Conservation (phyloP, 1,284 basidiomycete genomes). For the Moniliella sp. region DNA sequence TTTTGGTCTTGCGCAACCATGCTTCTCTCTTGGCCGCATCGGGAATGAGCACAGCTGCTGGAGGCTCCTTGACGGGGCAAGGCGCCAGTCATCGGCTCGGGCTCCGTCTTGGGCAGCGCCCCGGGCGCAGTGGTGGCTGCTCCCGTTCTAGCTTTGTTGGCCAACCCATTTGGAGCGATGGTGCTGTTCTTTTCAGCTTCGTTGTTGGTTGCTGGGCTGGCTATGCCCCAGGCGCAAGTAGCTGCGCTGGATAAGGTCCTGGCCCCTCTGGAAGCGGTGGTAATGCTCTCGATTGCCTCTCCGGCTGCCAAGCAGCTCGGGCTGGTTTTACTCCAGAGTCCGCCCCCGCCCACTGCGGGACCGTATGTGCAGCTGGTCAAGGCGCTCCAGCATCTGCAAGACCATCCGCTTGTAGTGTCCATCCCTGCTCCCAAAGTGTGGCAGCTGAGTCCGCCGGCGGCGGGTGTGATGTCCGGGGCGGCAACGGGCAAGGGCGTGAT, state of each 20-base stretch:
- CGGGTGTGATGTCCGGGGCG: slow-evolving; percentile 3
- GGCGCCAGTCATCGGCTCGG: slow-evolving; percentile 4
- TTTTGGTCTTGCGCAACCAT: slow-evolving; percentile 23
- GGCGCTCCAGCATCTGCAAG: slow-evolving; percentile 15
- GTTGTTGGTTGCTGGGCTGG: slow-evolving; percentile 13
- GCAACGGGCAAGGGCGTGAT: neutral
- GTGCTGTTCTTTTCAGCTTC: slow-evolving; percentile 24
- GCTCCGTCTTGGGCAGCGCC: slow-evolving; percentile 1
- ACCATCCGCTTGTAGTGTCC: slow-evolving; percentile 17
- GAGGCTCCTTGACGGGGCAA: no score
- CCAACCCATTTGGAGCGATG: slow-evolving; percentile 27
- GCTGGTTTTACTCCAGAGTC: slow-evolving; percentile 24
- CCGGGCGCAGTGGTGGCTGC: slow-evolving; percentile 5
- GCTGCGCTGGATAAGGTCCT: slow-evolving; percentile 30
- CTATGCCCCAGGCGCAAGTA: slow-evolving; percentile 20
- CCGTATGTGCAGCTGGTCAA: slow-evolving; percentile 11
- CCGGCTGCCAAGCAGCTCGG: slow-evolving; percentile 22
- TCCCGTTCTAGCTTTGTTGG: slow-evolving; percentile 10
- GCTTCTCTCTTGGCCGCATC: slow-evolving; percentile 22
- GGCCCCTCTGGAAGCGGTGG: slow-evolving; percentile 22
- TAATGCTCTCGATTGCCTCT: slow-evolving; percentile 25
- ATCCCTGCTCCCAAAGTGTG: slow-evolving; percentile 18
- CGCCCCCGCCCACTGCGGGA: slow-evolving; percentile 6
- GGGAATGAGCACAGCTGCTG: slow-evolving; percentile 21
- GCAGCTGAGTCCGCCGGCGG: slow-evolving; percentile 26